Evolutionary conservation across 1,139 yeast genomes (phyloP), one percentile per base, ranked within the genome.

Genomic region (Candida neerlandica): DNA sequence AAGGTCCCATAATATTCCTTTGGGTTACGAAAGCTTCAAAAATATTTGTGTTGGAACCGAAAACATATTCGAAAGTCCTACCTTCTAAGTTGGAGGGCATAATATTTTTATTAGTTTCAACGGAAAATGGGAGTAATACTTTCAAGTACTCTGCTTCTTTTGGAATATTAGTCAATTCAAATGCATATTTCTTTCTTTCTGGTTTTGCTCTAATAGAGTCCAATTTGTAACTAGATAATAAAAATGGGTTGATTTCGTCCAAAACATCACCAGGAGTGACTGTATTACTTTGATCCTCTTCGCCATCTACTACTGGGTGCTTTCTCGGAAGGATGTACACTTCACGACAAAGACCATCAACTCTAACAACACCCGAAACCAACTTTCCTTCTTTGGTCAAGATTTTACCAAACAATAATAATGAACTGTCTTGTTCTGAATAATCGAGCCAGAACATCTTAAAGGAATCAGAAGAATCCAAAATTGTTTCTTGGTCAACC

Each of bases 1-100:
- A 91, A 1, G 99, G 99, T 5, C 99, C 99, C 97, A 91, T 91
- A 40, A 94, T 78, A 56, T 86, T 85, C 58, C 89, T 80, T 64
- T 87, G 89, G 29, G 91, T 64, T 11, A 90, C 96, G 69, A 94
- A 90, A 12, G 90, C 80, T 69, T 94, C 99, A 67, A 94, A 91
- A 38, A 89, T 75, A 51, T 79, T 78, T 2, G 95, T 70, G 52
- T 78, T 81, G 4, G 90, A 77, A 43, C 99, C 99, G 70, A 92
- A 91, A 3, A 90, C 89, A 52, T 81, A 87, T 19, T 78, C 72
- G 63, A 89, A 92, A 0, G 96, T 88, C 47, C 81, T 84, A 51
- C 97, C 96, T 53, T 81, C 82, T 33, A 86, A 65, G 49, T 83
- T 85, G 1, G 84, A 58, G 2, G 96, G 95, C 51, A 86, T 65